Conservation (phyloP, 2,329 filamentous ascomycete species). For the Didymella lethalis region DNA sequence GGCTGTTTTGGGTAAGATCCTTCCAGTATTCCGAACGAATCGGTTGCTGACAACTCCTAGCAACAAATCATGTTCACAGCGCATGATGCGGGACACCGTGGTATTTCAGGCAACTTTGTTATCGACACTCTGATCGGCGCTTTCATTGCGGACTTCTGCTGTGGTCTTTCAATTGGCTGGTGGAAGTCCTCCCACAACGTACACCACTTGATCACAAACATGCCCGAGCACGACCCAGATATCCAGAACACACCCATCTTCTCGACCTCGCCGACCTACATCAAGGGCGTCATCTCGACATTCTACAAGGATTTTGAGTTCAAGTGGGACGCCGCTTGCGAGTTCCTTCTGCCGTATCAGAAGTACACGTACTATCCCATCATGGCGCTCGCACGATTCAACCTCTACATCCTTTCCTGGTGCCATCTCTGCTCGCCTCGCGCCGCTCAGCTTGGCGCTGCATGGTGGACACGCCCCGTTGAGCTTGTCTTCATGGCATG, state of each 20-base stretch:
- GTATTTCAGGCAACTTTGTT: constrained; percentile 67
- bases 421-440: constrained; percentile 74
- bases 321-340: constrained; percentile 77
- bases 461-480: constrained; percentile 84
- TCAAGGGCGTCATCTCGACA: constrained; percentile 75
- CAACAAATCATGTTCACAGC: constrained; percentile 75
- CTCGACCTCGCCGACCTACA: constrained; percentile 82
- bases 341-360: constrained; percentile 75
- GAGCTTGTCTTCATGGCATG: constrained; percentile 78
- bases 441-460: constrained; percentile 76
- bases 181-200: constrained; percentile 76
- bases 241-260: constrained; percentile 79
- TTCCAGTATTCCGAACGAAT: background rate
- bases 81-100: constrained; percentile 70
- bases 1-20: constrained; percentile 64
- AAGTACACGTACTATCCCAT: constrained; percentile 84
- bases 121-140: constrained; percentile 67
- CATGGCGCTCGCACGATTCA: constrained; percentile 83
- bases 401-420: constrained; percentile 84
- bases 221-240: constrained; percentile 58
- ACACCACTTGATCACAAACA: constrained; percentile 72
- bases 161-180: constrained; percentile 72
- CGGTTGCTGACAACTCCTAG: constrained; percentile 46
- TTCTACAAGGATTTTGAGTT: constrained; percentile 81
- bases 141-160: constrained; percentile 71